A percentile compares a stretch with the other conserved stretches of the same genome.
Conservation (phyloP, 1,139 yeast genomes). For the Pneumocystis wakefieldiae region DNA sequence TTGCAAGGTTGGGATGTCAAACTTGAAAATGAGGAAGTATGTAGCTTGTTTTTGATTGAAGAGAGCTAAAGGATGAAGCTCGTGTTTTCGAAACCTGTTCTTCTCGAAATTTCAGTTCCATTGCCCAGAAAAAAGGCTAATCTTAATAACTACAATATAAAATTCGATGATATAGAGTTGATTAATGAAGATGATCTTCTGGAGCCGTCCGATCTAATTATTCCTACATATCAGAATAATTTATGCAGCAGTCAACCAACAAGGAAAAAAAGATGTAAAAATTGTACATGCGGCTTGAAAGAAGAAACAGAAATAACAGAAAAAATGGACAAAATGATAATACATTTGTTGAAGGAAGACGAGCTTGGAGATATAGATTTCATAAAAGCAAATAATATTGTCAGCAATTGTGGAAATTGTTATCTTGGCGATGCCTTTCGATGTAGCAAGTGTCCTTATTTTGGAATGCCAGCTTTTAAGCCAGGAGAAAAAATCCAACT, state of each 20-base stretch:
- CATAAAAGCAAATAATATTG: constrained; percentile 61
- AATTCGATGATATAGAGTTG: not conserved
- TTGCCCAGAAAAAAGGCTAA: not conserved
- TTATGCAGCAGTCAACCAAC: constrained; percentile 25
- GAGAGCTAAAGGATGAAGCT: not conserved
- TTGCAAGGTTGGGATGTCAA: not conserved
- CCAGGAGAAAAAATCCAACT: not conserved
- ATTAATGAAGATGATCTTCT: not conserved
- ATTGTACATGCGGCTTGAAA: constrained; percentile 90
- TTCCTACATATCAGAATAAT: not conserved
- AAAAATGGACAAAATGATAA: constrained; percentile 21
- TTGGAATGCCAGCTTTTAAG: constrained; percentile 69
- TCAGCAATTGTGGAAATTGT: constrained; percentile 90
- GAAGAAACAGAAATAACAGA: constrained; percentile 32
- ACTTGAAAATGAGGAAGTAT: not conserved
- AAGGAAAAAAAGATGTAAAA: constrained; percentile 62
- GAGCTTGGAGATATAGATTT: constrained; percentile 76
- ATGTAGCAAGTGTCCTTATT: constrained; percentile 93
- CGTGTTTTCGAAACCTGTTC: not conserved
- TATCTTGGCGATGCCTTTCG: constrained; percentile 95
- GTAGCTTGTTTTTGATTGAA: not conserved
- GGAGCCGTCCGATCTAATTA: not conserved
- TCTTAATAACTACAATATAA: not conserved
- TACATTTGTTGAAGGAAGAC: constrained; percentile 45
- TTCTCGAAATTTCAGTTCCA: not conserved